Conservation (phyloP, 352 stramenopile species). For the Labyrinthula sp. region DNA sequence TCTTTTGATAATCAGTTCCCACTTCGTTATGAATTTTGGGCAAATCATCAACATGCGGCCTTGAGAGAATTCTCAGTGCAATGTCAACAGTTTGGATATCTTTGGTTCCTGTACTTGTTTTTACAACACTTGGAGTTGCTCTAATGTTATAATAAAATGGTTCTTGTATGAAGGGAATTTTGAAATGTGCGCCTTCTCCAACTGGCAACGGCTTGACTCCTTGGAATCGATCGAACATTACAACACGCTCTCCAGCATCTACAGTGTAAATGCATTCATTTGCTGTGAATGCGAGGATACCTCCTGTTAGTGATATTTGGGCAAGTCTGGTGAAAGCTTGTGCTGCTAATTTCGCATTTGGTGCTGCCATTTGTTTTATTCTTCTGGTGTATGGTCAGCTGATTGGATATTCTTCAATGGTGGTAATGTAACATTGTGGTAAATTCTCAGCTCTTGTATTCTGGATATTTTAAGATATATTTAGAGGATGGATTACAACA, state of each 20-base stretch:
- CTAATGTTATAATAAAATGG: slow-evolving; percentile 94
- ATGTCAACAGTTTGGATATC: slow-evolving; percentile 99
- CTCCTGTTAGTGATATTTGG: slow-evolving; percentile 17
- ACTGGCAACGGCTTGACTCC: slow-evolving; percentile 81
- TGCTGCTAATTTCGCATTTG: too few relatives aligned
- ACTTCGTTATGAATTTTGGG: slow-evolving; percentile 88
- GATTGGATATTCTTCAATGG: too few relatives aligned
- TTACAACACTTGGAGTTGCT: slow-evolving; percentile 86
- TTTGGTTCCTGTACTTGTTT: slow-evolving; percentile 84
- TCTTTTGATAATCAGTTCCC: slow-evolving; percentile 88
- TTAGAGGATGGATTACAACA: too few relatives aligned
- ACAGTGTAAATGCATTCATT: slow-evolving; percentile 42
- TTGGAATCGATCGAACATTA: slow-evolving; percentile 93
- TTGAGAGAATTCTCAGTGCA: slow-evolving; percentile 79
- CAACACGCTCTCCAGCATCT: slow-evolving; percentile 85
- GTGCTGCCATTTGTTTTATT: too few relatives aligned
- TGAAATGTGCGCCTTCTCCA: slow-evolving; percentile 93
- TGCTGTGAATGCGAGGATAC: slow-evolving; percentile 17
- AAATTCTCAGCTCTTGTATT: too few relatives aligned
- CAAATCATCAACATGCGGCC: slow-evolving; percentile 75
- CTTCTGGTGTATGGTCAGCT: too few relatives aligned
- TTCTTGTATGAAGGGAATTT: slow-evolving; percentile 90
- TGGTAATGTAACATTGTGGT: too few relatives aligned
- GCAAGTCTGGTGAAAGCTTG: slow-evolving; percentile 23
- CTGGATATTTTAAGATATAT: too few relatives aligned